A percentile compares a stretch with the other conserved stretches of the same genome.
Conservation (phyloP, 208 protist genomes). For the Naegleria gruberi region DNA sequence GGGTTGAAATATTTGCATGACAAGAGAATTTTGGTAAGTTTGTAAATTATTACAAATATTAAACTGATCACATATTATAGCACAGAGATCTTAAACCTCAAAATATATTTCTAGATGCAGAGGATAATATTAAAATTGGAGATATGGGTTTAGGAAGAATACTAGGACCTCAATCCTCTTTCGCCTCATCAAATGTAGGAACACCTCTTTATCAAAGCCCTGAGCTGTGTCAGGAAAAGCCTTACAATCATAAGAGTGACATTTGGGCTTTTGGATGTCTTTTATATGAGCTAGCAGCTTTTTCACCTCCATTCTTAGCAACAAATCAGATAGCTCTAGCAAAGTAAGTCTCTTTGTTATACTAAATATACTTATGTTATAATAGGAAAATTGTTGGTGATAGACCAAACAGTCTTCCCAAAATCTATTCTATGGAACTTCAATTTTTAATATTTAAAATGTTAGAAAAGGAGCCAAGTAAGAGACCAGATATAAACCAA, state of each 20-base stretch:
- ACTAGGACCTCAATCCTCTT: slow-evolving; percentile 50
- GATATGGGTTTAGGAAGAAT: slow-evolving; percentile 73
- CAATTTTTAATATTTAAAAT: slow-evolving; percentile 28
- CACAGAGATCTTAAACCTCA: slow-evolving; percentile 78
- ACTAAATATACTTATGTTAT: too few species aligned
- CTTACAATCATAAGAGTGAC: slow-evolving; percentile 86
- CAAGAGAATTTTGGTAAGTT: slow-evolving; percentile 8
- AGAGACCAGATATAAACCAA: slow-evolving; percentile 24
- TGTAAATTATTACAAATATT: slow-evolving; percentile 30
- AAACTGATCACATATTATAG: slow-evolving; percentile 40
- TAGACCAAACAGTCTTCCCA: neutral
- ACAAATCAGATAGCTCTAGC: slow-evolving; percentile 20
- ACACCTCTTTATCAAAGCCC: slow-evolving; percentile 89
- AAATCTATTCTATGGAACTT: neutral
- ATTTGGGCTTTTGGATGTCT: slow-evolving; percentile 77
- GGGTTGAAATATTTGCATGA: slow-evolving; percentile 21
- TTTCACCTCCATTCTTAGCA: slow-evolving; percentile 28
- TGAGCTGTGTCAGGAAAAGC: slow-evolving; percentile 74
- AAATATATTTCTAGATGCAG: slow-evolving; percentile 66
- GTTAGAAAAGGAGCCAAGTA: slow-evolving; percentile 17
- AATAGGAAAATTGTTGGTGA: slow-evolving; percentile 7
- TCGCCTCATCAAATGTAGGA: slow-evolving; percentile 78
- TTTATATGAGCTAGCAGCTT: slow-evolving; percentile 60
- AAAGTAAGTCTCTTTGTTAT: slow-evolving; percentile 5
- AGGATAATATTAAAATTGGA: slow-evolving; percentile 47